A percentile compares a stretch with the other conserved stretches of the same genome.
Conservation (phyloP, 495 filamentous ascomycete species). For the Tuber indicum region DNA sequence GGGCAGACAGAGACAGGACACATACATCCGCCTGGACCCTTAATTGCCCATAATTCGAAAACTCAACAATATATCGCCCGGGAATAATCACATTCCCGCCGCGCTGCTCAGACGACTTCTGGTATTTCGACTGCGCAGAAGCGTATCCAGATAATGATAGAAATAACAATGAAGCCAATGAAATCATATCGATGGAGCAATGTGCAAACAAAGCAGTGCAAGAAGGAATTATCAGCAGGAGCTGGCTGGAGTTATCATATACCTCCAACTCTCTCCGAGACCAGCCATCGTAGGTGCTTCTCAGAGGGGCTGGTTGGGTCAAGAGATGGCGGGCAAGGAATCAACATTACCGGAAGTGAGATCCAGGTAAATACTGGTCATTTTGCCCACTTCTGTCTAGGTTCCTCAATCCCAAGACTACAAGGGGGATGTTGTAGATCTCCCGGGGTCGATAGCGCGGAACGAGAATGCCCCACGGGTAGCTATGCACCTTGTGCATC, state of each 20-base stretch:
- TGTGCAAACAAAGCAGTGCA: neutral
- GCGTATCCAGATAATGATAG: neutral
- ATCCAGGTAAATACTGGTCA: neutral
- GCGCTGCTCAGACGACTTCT: neutral
- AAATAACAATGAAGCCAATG: neutral
- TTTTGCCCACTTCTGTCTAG: neutral
- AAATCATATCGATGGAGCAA: neutral
- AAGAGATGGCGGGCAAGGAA: neutral
- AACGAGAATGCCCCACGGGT: neutral
- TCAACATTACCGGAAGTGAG: neutral
- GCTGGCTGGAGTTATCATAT: neutral
- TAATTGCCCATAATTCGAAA: conserved; percentile 20
- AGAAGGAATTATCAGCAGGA: neutral
- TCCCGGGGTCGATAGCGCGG: neutral
- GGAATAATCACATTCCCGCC: conserved; percentile 17
- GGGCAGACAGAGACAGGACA: neutral
- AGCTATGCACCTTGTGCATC: neutral
- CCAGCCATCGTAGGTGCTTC: neutral
- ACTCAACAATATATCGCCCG: conserved; percentile 36
- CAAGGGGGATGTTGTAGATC: neutral
- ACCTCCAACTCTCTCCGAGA: neutral
- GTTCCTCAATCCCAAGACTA: neutral
- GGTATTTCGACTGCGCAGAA: neutral
- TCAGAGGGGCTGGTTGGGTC: neutral
- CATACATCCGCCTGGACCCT: conserved; percentile 23